These are phyloP conservation scores for Talaromyces adpressus DNA, from an alignment of 495 filamentous ascomycete genomes.

Conservation along the genomic window DNA sequence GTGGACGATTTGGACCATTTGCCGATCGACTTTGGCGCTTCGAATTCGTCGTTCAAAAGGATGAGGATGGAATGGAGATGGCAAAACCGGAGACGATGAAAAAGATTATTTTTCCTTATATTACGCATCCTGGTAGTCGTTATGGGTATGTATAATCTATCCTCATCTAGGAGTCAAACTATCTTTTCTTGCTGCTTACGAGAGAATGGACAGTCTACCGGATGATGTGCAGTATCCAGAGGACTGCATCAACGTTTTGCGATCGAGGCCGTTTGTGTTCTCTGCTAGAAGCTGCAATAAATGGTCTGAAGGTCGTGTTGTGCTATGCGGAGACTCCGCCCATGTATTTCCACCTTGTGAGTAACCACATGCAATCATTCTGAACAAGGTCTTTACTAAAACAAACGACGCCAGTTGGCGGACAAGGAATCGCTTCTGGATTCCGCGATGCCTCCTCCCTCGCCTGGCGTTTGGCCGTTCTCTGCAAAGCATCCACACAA, in stretches of 20 bases:
- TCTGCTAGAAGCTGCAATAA: slow-evolving; percentile 41
- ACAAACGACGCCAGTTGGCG: slow-evolving; percentile 25
- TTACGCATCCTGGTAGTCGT: slow-evolving; percentile 23
- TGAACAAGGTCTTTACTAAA: neutral
- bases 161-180: neutral
- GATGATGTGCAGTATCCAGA: slow-evolving; percentile 33
- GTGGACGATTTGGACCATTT: slow-evolving; percentile 39
- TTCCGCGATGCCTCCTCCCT: slow-evolving; percentile 25
- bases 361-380: neutral
- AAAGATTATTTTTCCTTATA: slow-evolving; percentile 25
- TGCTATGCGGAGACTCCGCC: slow-evolving; percentile 46
- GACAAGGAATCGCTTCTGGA: slow-evolving; percentile 47
- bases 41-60: slow-evolving; percentile 33
- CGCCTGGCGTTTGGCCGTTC: slow-evolving; percentile 41
- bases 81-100: slow-evolving; percentile 15
- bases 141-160: slow-evolving; percentile 20
- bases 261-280: slow-evolving; percentile 44
- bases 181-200: neutral
- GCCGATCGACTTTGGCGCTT: slow-evolving; percentile 41
- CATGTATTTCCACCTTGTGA: slow-evolving; percentile 50
- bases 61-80: slow-evolving; percentile 26
- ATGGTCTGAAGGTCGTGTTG: slow-evolving; percentile 38
- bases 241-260: slow-evolving; percentile 42
- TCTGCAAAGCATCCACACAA: slow-evolving; percentile 11
- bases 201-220: slow-evolving; percentile 11